Percentiles rank a stretch among this genome's conserved stretches.
phyloP scores from a whole-genome alignment of 139 green algal species.

The Penium margaritaceum region DNA sequence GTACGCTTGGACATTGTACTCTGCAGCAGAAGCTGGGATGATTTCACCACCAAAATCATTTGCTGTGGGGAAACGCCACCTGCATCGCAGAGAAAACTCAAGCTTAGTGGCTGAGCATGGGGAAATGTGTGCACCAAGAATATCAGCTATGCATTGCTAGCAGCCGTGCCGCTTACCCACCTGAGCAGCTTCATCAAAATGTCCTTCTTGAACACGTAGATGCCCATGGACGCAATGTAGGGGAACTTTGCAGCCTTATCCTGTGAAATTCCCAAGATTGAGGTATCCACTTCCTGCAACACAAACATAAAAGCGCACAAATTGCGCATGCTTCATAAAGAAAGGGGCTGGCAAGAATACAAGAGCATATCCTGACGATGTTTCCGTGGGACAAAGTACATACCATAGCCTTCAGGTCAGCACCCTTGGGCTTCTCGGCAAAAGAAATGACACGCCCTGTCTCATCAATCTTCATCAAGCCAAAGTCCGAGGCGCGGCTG shows the following conservation, averaged over 20 bases:
- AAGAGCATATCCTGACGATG: no score
- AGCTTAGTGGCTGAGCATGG: no score
- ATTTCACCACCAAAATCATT: conserved; percentile 98
- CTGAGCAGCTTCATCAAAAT: conserved; percentile 67
- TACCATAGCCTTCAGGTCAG: conserved; percentile 82
- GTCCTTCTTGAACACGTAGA: conserved; percentile 99
- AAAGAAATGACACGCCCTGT: conserved; percentile 68
- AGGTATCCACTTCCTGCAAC: conserved; percentile 77
- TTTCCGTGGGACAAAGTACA: no score
- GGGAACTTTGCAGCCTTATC: conserved; percentile 61
- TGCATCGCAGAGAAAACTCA: no score
- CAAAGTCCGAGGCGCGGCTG: conserved; percentile 54
- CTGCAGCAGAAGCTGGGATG: conserved; percentile 67
- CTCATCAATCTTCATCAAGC: conserved; percentile 68
- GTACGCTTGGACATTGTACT: conserved; percentile 74
- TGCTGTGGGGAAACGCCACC: conserved; percentile 51
- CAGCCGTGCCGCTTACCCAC: no score
- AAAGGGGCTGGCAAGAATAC: no score
- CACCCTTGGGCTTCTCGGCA: conserved; percentile 91
- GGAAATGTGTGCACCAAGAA: no score
- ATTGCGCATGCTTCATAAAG: no score
- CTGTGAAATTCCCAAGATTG: conserved; percentile 63
- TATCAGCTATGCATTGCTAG: no score
- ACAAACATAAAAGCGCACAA: no score
- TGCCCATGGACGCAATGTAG: conserved; percentile 98